Percentiles rank a stretch among this genome's conserved stretches.
These are phyloP conservation scores for Sonneratia caseolaris DNA, from an alignment of 345 rosid genomes.

Conservation along the genomic window DNA sequence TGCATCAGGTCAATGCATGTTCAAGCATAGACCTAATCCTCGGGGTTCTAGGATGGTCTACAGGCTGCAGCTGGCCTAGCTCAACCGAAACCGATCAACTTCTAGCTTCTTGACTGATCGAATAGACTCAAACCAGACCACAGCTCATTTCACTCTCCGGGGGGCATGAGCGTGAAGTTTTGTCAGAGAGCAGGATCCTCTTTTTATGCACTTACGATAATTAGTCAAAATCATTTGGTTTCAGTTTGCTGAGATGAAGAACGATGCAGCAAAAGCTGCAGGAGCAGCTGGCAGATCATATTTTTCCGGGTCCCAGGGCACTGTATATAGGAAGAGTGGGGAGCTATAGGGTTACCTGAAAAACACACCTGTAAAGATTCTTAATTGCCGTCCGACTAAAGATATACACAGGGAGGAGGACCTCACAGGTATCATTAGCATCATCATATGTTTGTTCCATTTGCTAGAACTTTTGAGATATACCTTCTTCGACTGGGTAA, in stretches of 20 bases:
- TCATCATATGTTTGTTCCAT: neutral
- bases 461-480: neutral
- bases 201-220: neutral
- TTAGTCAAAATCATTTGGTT: neutral
- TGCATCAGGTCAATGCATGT: constrained; percentile 60
- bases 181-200: constrained; percentile 18
- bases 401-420: constrained; percentile 9
- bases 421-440: neutral
- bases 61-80: constrained; percentile 91
- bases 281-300: constrained; percentile 13
- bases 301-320: constrained; percentile 28
- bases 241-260: neutral
- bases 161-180: constrained; percentile 42
- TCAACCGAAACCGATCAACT: constrained; percentile 29
- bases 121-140: neutral
- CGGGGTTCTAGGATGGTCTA: constrained; percentile 92
- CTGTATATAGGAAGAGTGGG: constrained; percentile 42
- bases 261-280: constrained; percentile 24
- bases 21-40: constrained; percentile 60
- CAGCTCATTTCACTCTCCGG: constrained; percentile 1
- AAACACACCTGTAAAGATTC: constrained; percentile 31
- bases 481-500: no score
- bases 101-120: constrained; percentile 50
- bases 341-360: constrained; percentile 21
- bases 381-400: constrained; percentile 1